Percentiles rank a stretch among this genome's conserved stretches.
Conservation (phyloP, 768 basidiomycete genomes). For the Tricholoma bakamatsutake region DNA sequence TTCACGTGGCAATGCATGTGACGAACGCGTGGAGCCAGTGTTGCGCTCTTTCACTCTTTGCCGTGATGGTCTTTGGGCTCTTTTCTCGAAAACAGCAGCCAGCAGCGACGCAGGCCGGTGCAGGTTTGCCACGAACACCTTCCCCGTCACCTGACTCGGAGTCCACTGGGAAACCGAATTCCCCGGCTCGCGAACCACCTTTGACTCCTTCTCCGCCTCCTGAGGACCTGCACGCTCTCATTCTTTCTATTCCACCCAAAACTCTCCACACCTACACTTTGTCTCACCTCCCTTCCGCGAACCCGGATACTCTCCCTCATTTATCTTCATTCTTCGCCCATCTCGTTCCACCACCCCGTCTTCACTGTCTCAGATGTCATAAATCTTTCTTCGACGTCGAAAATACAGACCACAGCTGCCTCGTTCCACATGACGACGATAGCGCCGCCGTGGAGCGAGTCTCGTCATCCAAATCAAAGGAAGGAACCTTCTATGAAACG, state of each 20-base stretch:
- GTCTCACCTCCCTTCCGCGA: conserved; percentile 35
- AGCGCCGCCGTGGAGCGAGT: conserved; percentile 69
- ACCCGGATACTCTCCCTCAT: conserved; percentile 40
- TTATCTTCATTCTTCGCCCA: conserved; percentile 55
- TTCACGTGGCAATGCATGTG: no score
- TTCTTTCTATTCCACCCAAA: conserved; percentile 60
- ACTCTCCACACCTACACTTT: conserved; percentile 60
- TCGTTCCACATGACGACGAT: conserved; percentile 74
- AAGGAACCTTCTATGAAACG: conserved; percentile 40
- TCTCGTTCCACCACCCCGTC: conserved; percentile 58
- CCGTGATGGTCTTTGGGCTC: conserved; percentile 14
- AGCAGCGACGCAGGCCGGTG: no score
- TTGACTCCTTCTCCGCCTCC: conserved; percentile 14
- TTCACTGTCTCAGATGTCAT: conserved; percentile 78
- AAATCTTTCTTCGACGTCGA: conserved; percentile 64
- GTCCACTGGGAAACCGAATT: conserved; percentile 8
- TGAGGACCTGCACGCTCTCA: conserved; percentile 39
- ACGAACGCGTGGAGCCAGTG: no score
- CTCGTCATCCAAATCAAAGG: conserved; percentile 21
- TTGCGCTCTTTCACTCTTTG: background rate
- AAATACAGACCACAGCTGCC: conserved; percentile 65
- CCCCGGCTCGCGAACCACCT: conserved; percentile 11
- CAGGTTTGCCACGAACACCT: conserved; percentile 11
- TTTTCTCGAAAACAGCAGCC: conserved; percentile 10
- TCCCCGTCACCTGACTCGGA: conserved; percentile 10